Base-by-base conservation (phyloP, 116 monocot genomes). In the Phalaenopsis hybrid region DNA sequence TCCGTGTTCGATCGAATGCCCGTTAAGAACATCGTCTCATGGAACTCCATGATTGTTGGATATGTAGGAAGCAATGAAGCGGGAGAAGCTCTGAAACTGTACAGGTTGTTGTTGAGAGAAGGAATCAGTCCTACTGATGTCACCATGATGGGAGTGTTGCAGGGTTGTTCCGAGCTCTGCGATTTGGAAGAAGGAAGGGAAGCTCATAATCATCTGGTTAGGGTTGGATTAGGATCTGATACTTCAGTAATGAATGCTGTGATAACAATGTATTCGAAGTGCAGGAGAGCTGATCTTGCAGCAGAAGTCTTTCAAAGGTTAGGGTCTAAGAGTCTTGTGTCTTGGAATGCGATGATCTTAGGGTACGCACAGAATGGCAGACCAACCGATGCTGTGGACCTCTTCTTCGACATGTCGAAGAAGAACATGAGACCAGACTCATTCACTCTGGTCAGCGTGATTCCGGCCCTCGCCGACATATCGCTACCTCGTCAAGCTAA, bases 271-370 rank as follows among this genome's bases (percentile, higher is more conserved):
- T 96, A 96, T 80, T 88, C 87, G 16, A 96, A 92, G 78, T 94
- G 96, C 82, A 91, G 88, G 68, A 86, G 87, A 52, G 34, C 82
- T 23, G 94, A 90, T 75, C 85, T 90, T 31, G 93, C 89, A 6
- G 74, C 43, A 5, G 74, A 90, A 17, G 82, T 90, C 3, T 95
- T 96, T 58, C 67, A 87, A 9, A 83, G 69, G 10, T 59, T 92
- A 78, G 75, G 34, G 18, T 33, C 4, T 0, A 94, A 86, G 83
- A 94, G 86, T 4, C 79, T 85, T 28, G 89, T 96, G 18, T 92
- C 96, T 0, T 94, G 96, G 96, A 96, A 96, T 80, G 87, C 94
- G 3, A 96, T 94, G 94, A 94, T 96, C 51, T 87, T 85, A 11
- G 92, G 96, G 50, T 94, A 83, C 77, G 78, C 88, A 1, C 94